Evolutionary conservation across 495 filamentous ascomycete species (phyloP), one percentile per base, ranked within the genome.

Genomic region (Lentithecium fluviatile): DNA sequence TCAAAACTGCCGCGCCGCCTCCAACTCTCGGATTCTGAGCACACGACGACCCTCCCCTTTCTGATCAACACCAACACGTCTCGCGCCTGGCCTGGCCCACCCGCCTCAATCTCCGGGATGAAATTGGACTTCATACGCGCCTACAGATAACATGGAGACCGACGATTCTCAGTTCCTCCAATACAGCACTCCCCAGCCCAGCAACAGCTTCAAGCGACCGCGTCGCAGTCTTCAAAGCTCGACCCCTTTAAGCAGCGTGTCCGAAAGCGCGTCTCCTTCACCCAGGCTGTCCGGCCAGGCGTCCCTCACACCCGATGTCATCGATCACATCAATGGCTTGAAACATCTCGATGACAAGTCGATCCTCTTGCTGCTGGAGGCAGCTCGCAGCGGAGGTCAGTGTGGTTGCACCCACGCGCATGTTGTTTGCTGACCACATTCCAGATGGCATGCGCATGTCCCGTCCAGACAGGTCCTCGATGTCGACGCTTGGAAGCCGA

Each of bases 291-390:
- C 64, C 19, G 38, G 56, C 49, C 64, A 67, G 37, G 37, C 51
- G 0, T 29, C 25, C 13, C 55, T 68, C 47, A 67, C 65, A 12
- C 59, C 54, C 8, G 65, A 68, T 17, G 60, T 68, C 19, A 60
- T 68, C 45, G 56, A 64, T 20, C 60, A 64, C 57, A 64, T 68
- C 32, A 60, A 68, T 51, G 65, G 51, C 20, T 45, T 68, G 25
- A 68, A 64, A 52, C 65, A 68, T 48, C 53, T 68, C 40, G 65
- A 68, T 38, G 60, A 68, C 47, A 63, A 68, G 46, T 56, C 60
- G 52, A 64, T 68, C 24, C 55, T 68, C 45, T 34, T 63, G 26
- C 51, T 68, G 24, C 52, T 68, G 15, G 48, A 63, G 34, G 65
- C 57, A 13, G 65, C 65, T 17, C 65, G 65, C 42, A 53, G 60